Evolutionary conservation across 768 basidiomycete species (phyloP).

Genomic region (Amanita phalloides): DNA sequence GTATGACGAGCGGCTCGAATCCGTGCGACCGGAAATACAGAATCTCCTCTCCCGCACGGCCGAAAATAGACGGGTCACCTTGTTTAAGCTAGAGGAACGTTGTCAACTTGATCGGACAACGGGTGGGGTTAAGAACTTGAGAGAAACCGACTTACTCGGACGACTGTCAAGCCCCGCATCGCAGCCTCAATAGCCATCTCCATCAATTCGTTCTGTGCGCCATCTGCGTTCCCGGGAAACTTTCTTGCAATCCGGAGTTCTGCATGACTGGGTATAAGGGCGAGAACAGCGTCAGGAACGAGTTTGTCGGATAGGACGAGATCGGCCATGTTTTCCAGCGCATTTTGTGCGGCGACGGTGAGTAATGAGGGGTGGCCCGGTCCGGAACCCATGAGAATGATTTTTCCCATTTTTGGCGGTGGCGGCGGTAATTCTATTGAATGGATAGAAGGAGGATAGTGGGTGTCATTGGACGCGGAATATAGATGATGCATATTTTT

Average conservation of each 20-base stretch:
- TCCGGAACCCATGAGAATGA: slow-evolving; percentile 87
- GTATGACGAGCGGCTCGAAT: slow-evolving; percentile 75
- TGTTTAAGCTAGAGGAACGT: slow-evolving; percentile 66
- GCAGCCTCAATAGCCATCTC: slow-evolving; percentile 81
- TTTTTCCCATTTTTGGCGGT: slow-evolving; percentile 45
- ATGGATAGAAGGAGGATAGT: slow-evolving; percentile 9
- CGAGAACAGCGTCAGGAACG: slow-evolving; percentile 81
- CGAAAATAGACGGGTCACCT: slow-evolving; percentile 94
- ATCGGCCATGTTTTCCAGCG: slow-evolving; percentile 72
- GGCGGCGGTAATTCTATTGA: slow-evolving; percentile 1
- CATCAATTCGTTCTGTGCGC: slow-evolving; percentile 93
- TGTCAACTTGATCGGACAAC: neutral
- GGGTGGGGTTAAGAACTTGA: neutral
- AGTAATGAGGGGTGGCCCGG: slow-evolving; percentile 92
- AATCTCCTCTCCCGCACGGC: slow-evolving; percentile 90
- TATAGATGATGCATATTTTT: slow-evolving; percentile 8
- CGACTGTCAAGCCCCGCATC: slow-evolving; percentile 68
- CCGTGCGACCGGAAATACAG: slow-evolving; percentile 84
- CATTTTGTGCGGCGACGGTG: slow-evolving; percentile 75
- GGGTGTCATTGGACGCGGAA: neutral
- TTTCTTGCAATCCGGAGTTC: slow-evolving; percentile 88
- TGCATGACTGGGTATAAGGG: slow-evolving; percentile 62
- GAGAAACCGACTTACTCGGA: slow-evolving; percentile 46
- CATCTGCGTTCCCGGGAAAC: slow-evolving; percentile 95
- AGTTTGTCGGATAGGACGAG: slow-evolving; percentile 94